Evolutionary conservation across 1,139 yeast species (phyloP).

Genomic region (Pichia sp.): DNA sequence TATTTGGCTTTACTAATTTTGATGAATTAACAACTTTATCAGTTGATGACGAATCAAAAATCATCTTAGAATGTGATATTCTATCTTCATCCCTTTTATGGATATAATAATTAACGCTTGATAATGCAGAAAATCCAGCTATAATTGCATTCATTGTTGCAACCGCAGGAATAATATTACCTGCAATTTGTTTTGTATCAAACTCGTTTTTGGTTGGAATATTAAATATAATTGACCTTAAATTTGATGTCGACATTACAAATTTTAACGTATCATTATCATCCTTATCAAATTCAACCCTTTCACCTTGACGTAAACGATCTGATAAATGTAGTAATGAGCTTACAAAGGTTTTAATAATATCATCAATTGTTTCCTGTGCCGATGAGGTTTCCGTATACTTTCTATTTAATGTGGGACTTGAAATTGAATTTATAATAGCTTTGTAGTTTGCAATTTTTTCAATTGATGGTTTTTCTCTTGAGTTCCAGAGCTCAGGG

Average conservation of each 20-base stretch:
- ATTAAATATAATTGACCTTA: slow-evolving; percentile 66
- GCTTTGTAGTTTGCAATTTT: not conserved
- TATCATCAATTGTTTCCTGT: slow-evolving; percentile 65
- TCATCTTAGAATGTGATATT: slow-evolving; percentile 39
- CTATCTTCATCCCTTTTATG: slow-evolving; percentile 16
- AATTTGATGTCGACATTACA: slow-evolving; percentile 82
- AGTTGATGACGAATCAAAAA: slow-evolving; percentile 64
- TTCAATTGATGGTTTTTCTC: slow-evolving; percentile 48
- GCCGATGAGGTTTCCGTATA: slow-evolving; percentile 30
- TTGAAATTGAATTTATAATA: not conserved
- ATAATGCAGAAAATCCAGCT: slow-evolving; percentile 80
- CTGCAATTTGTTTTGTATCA: slow-evolving; percentile 90
- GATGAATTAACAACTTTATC: slow-evolving; percentile 60
- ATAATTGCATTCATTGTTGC: slow-evolving; percentile 96
- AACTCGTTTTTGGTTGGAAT: slow-evolving; percentile 75
- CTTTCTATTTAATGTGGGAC: not conserved
- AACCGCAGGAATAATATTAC: slow-evolving; percentile 96
- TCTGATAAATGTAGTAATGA: slow-evolving; percentile 46
- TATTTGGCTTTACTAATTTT: slow-evolving; percentile 52
- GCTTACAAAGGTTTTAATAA: slow-evolving; percentile 51
- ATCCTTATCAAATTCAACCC: slow-evolving; percentile 81
- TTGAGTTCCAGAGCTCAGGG: slow-evolving; percentile 72
- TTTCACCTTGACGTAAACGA: slow-evolving; percentile 39
- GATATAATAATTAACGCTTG: slow-evolving; percentile 53
- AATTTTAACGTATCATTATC: slow-evolving; percentile 86